These are phyloP conservation scores for Chionographis japonica DNA, from an alignment of 106 monocot species.

Conservation along the genomic window DNA sequence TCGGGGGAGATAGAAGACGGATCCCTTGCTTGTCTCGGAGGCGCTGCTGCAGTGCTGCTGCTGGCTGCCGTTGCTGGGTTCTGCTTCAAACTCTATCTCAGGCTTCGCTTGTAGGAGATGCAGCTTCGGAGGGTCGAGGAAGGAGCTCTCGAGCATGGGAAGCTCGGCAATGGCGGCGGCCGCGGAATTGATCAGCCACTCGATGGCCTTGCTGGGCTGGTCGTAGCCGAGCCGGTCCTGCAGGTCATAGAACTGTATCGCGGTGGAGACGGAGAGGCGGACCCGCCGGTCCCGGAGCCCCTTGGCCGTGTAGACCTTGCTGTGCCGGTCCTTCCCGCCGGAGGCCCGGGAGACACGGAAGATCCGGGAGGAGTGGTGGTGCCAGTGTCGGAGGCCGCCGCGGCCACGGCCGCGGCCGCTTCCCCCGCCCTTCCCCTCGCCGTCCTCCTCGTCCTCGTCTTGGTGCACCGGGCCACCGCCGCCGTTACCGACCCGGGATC, in stretches of 20 bases:
- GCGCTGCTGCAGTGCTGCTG: conserved; percentile 73
- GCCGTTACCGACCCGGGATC: conserved; percentile 25
- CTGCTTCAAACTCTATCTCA: conserved; percentile 11
- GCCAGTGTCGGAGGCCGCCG: conserved; percentile 20
- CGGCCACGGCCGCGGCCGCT: not conserved
- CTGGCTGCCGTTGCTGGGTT: conserved; percentile 16
- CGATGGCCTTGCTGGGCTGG: conserved; percentile 96
- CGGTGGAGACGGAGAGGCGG: conserved; percentile 91
- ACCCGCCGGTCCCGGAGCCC: conserved; percentile 88
- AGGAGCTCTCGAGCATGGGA: conserved; percentile 50
- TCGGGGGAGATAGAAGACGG: conserved; percentile 77
- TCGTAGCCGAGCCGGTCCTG: conserved; percentile 95
- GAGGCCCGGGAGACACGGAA: conserved; percentile 83
- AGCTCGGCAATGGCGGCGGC: conserved; percentile 70
- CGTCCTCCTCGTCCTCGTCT: conserved; percentile 18
- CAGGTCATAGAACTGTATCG: conserved; percentile 96
- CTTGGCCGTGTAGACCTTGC: conserved; percentile 93
- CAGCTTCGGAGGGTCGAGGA: conserved; percentile 21
- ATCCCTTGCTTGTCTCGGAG: conserved; percentile 92
- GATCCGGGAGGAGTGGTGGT: conserved; percentile 69
- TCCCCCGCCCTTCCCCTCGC: not conserved
- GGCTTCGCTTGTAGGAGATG: not conserved
- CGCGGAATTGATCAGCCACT: conserved; percentile 92
- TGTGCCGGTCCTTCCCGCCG: conserved; percentile 98
- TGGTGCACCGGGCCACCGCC: not conserved